Evolutionary conservation across 192 early-diverging fungal species (phyloP), one percentile per base, ranked within the genome.

Genomic region (Lunasporangiospora selenospora): DNA sequence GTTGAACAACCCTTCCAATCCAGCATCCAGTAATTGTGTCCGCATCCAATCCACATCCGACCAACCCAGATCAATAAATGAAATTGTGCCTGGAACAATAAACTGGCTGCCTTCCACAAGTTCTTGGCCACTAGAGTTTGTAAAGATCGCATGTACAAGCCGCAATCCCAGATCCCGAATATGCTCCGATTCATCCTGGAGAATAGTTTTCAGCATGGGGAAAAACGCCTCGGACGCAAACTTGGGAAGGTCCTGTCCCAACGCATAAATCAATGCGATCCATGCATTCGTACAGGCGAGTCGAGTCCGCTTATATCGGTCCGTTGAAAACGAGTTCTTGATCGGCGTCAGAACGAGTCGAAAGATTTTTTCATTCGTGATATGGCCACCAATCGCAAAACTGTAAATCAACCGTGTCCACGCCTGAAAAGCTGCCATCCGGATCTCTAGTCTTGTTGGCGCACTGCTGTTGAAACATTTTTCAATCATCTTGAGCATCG

Each of bases 381-480:
- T 51, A 19, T 64, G 62, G 6, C 57, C 56, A 4, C 54, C 60
- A 4, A 58, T 52, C 2, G 70, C 47, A 21, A 75, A 75, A n/a
- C 58, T 75, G 33, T 75, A 75, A n/a, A 75, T 75, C 2, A 75
- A 47, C 30, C 70, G 70, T 21, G 58, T 75, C 70, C 70, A 75
- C 0, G 70, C 46, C 30, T 62, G 50, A 32, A 58, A 62, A 3
- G 70, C 49, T 2, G 70, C 46, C 40, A 75, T 65, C 41, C 64
- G 63, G 43, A 64, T 59, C 9, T 75, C 70, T 45, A 31, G 49
- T 41, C 57, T 64, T 42, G 21, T 11, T 18, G 31, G 26, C 2
- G 62, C 36, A 1, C 43, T 34, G 1, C 49, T 52, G 30, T 69
- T 69, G 24, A 69, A 69, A 26, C 66, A 69, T 53, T 69, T 60